Base-by-base conservation (phyloP, 1,139 yeast genomes). In the Debaryomyces sp. region DNA sequence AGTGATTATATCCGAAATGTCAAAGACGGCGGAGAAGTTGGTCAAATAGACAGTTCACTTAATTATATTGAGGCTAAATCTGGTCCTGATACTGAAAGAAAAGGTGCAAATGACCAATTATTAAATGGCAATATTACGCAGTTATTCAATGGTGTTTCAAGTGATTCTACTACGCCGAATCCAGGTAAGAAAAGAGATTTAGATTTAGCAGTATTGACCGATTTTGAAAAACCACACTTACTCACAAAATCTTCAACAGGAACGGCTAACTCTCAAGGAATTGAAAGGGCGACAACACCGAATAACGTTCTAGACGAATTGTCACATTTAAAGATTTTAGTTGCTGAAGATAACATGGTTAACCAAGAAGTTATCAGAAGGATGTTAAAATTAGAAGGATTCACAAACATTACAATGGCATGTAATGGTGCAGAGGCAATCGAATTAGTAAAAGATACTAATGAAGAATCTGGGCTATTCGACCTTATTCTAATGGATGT, bases 311-410 rank as follows among this genome's bases (percentile, higher is more conserved):
- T 64, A 30, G 68, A 65, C 37, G 65, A 65, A 29, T 48, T 81
- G 34, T 58, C 69, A 2, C 72, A 75, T 36, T 66, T 80, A 47
- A 78, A 77, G 45, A 84, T 94, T 21, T 75, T 94, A 50, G 92
- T 94, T n/a, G 98, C 97, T 0, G 99, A 94, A 61, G 99, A 94
- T 63, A 94, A 94, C 59, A 72, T 79, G 55, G 96, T 94, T 10
- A 92, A 94, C 63, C 97, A 91, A 64, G 96, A 90, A 64, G 96
- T 94, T 29, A 87, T 91, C 58, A 84, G 80, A 58, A 73, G 97
- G 51, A 90, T 92, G 96, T 75, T 94, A 50, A 78, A 78, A 49
- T 71, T 89, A 18, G 96, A 91, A 66, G 96, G 96, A 1, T 80
- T 88, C 53, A 68, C 67, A 5, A 81, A 86, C 54, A 75, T 94